Evolutionary conservation across 345 rosid genomes (phyloP).

Genomic region (Aquilaria sinensis): DNA sequence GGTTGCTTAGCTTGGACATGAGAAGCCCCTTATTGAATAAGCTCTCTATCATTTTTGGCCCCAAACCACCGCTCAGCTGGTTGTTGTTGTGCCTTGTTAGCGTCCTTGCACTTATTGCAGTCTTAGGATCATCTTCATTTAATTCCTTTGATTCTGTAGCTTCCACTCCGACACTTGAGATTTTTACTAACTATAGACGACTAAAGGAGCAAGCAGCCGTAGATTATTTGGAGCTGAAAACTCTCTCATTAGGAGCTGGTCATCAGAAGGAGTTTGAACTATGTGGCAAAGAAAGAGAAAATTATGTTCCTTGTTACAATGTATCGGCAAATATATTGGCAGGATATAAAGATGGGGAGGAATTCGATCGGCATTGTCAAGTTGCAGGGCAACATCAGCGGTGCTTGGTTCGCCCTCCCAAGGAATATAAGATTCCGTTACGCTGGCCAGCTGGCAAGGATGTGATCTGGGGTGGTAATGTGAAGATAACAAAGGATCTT

Average conservation of each 20-base stretch:
- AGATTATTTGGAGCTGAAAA: slow-evolving; percentile 72
- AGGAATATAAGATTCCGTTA: slow-evolving; percentile 88
- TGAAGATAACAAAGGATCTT: slow-evolving; percentile 90
- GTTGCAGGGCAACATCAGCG: slow-evolving; percentile 35
- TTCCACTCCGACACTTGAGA: slow-evolving; percentile 36
- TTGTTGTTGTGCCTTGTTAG: slow-evolving; percentile 56
- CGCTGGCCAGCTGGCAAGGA: slow-evolving; percentile 96
- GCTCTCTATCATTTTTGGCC: slow-evolving; percentile 54
- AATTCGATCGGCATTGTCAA: slow-evolving; percentile 89
- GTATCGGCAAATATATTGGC: slow-evolving; percentile 63
- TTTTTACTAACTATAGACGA: slow-evolving; percentile 71
- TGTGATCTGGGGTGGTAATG: slow-evolving; percentile 95
- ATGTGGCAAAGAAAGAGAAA: slow-evolving; percentile 89
- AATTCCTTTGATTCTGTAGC: slow-evolving; percentile 42
- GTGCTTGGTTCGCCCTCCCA: slow-evolving; percentile 89
- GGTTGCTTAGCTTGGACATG: slow-evolving; percentile 52
- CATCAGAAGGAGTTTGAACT: slow-evolving; percentile 51
- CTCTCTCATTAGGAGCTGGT: slow-evolving; percentile 51
- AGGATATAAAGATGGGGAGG: slow-evolving; percentile 80
- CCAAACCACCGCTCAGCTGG: slow-evolving; percentile 59
- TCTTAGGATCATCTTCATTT: slow-evolving; percentile 66
- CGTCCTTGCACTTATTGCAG: slow-evolving; percentile 56
- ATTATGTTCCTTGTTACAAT: slow-evolving; percentile 89
- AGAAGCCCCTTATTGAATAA: slow-evolving; percentile 77
- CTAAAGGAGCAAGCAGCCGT: slow-evolving; percentile 88